Percentiles rank a stretch among this genome's conserved stretches.
These are phyloP conservation scores for Hymenoscyphus fructigenus DNA, from an alignment of 2,329 filamentous ascomycete species.

Conservation along the genomic window DNA sequence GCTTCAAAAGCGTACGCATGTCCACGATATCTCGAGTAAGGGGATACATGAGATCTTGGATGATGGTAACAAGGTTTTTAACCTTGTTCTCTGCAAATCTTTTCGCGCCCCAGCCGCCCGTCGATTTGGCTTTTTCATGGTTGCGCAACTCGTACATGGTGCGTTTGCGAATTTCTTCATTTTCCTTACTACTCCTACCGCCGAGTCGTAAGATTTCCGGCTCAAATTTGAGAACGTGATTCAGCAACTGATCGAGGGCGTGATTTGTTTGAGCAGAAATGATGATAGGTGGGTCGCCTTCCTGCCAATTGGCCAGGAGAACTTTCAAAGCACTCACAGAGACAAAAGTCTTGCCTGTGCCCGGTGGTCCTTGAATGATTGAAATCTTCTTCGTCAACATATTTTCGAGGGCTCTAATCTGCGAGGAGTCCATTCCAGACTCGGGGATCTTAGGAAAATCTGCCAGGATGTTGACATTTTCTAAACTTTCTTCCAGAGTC, in stretches of 20 bases:
- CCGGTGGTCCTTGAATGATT: slow-evolving; percentile 78
- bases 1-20: slow-evolving; percentile 51
- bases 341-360: slow-evolving; percentile 78
- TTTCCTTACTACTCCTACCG: slow-evolving; percentile 38
- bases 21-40: slow-evolving; percentile 49
- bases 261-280: slow-evolving; percentile 89
- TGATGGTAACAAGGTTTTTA: not conserved
- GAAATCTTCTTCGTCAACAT: slow-evolving; percentile 72
- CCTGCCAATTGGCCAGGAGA: slow-evolving; percentile 57
- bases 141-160: slow-evolving; percentile 64
- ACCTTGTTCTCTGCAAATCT: not conserved
- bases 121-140: slow-evolving; percentile 32
- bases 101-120: not conserved
- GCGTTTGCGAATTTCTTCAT: slow-evolving; percentile 61
- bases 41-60: slow-evolving; percentile 15
- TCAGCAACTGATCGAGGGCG: slow-evolving; percentile 78
- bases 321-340: slow-evolving; percentile 70
- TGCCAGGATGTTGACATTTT: slow-evolving; percentile 53
- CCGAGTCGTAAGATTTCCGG: slow-evolving; percentile 60
- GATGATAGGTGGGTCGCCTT: slow-evolving; percentile 66
- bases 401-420: slow-evolving; percentile 64
- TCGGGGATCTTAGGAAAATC: slow-evolving; percentile 50
- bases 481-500: slow-evolving; percentile 38
- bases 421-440: slow-evolving; percentile 65
- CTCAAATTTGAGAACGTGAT: slow-evolving; percentile 49